These are phyloP conservation scores for Limonium bicolor DNA, from an alignment of 148 eudicot genomes.

Conservation along the genomic window DNA sequence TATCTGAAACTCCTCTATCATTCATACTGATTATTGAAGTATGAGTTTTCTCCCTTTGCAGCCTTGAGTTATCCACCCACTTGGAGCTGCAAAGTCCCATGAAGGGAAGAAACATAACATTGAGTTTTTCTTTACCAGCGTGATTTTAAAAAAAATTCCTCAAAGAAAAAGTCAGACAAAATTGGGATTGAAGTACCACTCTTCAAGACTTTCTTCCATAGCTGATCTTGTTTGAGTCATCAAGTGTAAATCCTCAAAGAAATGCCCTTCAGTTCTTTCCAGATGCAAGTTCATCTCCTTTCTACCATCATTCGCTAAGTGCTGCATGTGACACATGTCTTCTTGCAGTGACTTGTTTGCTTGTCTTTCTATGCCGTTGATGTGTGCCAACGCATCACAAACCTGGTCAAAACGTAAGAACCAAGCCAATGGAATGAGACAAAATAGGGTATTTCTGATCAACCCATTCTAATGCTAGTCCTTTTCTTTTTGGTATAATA, in stretches of 20 bases:
- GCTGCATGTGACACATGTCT: constrained; percentile 38
- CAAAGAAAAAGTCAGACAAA: not conserved
- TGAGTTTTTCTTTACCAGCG: not conserved
- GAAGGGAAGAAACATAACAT: not conserved
- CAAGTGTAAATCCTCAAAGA: constrained; percentile 38
- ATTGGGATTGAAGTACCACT: constrained; percentile 39
- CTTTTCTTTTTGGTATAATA: too few species aligned
- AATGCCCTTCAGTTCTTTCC: constrained; percentile 35
- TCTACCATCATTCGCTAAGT: constrained; percentile 38
- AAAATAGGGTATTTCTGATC: too few species aligned
- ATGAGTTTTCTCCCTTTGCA: constrained; percentile 35
- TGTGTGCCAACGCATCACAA: constrained; percentile 39
- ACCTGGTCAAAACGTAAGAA: constrained; percentile 28
- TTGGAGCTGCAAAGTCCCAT: constrained; percentile 27
- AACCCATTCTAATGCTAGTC: too few species aligned
- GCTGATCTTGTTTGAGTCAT: constrained; percentile 37
- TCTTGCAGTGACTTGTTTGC: constrained; percentile 26
- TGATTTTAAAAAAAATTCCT: not conserved
- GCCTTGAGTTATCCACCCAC: constrained; percentile 25
- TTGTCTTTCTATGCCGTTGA: constrained; percentile 20
- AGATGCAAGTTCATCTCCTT: constrained; percentile 27
- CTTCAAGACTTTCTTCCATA: constrained; percentile 33
- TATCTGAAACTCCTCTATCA: constrained; percentile 16
- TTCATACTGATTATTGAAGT: constrained; percentile 22
- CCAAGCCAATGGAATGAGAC: too few species aligned